Evolutionary conservation across 2,329 filamentous ascomycete genomes (phyloP).

Genomic region (Trichoderma oligosporum): DNA sequence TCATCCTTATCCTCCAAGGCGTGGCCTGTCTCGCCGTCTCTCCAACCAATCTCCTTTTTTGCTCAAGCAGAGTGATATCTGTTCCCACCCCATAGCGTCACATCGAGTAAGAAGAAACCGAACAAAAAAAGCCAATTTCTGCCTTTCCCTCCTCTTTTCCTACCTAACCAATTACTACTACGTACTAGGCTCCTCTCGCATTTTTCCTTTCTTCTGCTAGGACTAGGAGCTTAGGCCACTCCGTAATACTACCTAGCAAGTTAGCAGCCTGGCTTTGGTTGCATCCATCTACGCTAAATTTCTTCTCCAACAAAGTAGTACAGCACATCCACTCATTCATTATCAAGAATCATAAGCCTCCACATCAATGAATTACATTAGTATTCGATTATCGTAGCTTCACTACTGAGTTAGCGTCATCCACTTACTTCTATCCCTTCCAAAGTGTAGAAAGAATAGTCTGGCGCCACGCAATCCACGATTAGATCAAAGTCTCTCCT

Average conservation of each 20-base stretch:
- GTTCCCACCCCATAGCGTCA: conserved; percentile 6
- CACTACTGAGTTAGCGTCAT: conserved; percentile 5
- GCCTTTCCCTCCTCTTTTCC: conserved; percentile 3
- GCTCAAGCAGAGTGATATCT: neutral
- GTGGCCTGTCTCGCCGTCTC: neutral
- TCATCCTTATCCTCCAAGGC: neutral
- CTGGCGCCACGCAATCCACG: conserved; percentile 9
- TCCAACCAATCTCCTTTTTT: neutral
- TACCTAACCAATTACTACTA: neutral
- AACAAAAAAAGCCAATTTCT: conserved; percentile 17
- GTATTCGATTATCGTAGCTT: conserved; percentile 14
- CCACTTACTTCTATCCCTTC: conserved; percentile 9
- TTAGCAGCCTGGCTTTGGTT: no score
- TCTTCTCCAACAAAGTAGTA: conserved; percentile 6
- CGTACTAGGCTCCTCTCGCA: neutral
- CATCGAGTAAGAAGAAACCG: conserved; percentile 4
- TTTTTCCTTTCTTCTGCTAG: neutral
- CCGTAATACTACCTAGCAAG: no score
- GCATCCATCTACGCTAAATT: neutral
- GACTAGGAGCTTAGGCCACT: no score
- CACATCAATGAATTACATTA: neutral
- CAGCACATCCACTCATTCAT: neutral
- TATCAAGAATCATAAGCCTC: conserved; percentile 9
- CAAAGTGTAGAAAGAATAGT: neutral
- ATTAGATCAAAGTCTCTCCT: conserved; percentile 2